phyloP scores from a whole-genome alignment of 176 grass and related monocot species.

The Zea luxurians region DNA sequence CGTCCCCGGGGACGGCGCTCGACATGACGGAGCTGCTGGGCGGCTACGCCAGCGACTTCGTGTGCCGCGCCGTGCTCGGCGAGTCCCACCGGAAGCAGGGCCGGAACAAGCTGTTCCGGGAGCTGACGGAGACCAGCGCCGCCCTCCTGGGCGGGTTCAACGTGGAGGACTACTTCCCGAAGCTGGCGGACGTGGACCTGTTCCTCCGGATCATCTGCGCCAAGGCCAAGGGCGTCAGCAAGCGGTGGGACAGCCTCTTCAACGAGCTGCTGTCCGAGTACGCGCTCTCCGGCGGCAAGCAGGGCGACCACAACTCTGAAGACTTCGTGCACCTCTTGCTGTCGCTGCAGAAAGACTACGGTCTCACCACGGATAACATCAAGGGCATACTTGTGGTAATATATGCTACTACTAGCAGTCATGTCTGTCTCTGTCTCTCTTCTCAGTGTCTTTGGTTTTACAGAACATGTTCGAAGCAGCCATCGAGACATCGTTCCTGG shows the following conservation, averaged over 20 bases:
- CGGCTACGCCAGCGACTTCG: constrained; percentile 34
- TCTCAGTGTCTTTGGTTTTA: background rate
- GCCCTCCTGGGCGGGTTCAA: constrained; percentile 38
- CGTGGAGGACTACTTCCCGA: constrained; percentile 41
- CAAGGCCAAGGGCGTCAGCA: constrained; percentile 17
- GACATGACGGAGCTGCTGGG: constrained; percentile 41
- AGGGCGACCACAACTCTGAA: background rate
- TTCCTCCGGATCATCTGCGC: constrained; percentile 24
- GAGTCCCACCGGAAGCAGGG: background rate
- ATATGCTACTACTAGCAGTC: background rate
- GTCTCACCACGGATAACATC: background rate
- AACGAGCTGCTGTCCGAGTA: constrained; percentile 40
- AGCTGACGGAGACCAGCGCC: constrained; percentile 36
- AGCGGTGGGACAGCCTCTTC: constrained; percentile 33
- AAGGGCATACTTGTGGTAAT: background rate
- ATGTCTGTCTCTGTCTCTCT: no score
- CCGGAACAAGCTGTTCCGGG: constrained; percentile 33
- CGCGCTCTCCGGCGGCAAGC: background rate
- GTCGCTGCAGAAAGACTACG: background rate
- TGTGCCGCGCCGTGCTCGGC: constrained; percentile 40
- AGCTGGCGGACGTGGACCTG: constrained; percentile 1
- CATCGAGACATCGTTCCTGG: constrained; percentile 40
- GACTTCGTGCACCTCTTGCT: constrained; percentile 15
- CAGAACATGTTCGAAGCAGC: constrained; percentile 47
- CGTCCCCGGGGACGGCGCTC: background rate